Evolutionary conservation across 164 flowering plant genomes (phyloP).

Genomic region (Magnolia kwangsiensis): DNA sequence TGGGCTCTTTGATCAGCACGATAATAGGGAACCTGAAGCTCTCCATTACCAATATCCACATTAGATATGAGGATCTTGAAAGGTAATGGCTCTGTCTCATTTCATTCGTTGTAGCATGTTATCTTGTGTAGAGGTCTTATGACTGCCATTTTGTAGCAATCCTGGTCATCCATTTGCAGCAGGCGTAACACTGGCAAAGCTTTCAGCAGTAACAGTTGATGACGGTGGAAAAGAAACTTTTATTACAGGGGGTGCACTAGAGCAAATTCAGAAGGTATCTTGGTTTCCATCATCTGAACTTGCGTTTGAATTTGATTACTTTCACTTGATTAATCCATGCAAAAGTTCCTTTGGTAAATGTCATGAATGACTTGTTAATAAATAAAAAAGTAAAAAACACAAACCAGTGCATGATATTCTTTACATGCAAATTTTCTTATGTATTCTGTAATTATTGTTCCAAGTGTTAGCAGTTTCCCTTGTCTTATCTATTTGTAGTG

Average conservation of each 20-base stretch:
- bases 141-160: slow-evolving; percentile 54
- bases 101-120: neutral
- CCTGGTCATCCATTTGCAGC: slow-evolving; percentile 97
- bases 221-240: slow-evolving; percentile 85
- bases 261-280: slow-evolving; percentile 78
- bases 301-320: neutral
- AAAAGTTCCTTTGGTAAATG: neutral
- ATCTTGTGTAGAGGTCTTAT: slow-evolving; percentile 13
- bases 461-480: neutral
- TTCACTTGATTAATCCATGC: neutral
- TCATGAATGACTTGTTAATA: neutral
- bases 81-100: slow-evolving; percentile 42
- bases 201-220: slow-evolving; percentile 88
- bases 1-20: slow-evolving; percentile 91
- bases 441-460: neutral
- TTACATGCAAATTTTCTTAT: neutral
- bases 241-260: slow-evolving; percentile 81
- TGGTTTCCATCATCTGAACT: neutral
- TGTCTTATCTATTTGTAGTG: neutral
- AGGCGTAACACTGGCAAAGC: slow-evolving; percentile 82
- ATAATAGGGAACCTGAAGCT: slow-evolving; percentile 93
- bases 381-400: too few species aligned
- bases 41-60: slow-evolving; percentile 89
- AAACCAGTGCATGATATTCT: neutral
- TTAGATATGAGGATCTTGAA: slow-evolving; percentile 96